These are phyloP conservation scores for Myriosclerotinia duriaeana DNA, from an alignment of 2,329 filamentous ascomycete species.

Conservation along the genomic window DNA sequence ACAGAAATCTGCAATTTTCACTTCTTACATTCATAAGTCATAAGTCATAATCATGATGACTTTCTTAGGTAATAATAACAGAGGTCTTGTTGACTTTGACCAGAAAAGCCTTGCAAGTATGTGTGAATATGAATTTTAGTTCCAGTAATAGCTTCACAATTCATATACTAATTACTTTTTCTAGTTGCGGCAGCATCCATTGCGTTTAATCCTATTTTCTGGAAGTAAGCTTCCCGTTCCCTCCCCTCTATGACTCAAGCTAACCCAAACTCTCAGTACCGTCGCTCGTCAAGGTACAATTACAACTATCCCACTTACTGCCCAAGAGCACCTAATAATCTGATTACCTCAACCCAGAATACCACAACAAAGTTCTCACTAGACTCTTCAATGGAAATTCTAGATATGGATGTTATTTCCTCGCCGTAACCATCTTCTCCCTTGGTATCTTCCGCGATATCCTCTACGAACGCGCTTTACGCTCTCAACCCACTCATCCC, in stretches of 20 bases:
- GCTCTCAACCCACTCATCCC: conserved; percentile 72
- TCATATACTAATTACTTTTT: conserved; percentile 20
- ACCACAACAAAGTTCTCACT: conserved; percentile 85
- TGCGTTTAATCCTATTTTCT: conserved; percentile 96
- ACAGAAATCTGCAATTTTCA: not conserved
- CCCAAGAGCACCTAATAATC: conserved; percentile 26
- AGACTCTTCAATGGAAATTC: conserved; percentile 79
- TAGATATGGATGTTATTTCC: conserved; percentile 80
- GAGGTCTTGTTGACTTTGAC: conserved; percentile 56
- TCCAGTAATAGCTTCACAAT: conserved; percentile 30
- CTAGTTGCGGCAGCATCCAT: conserved; percentile 79
- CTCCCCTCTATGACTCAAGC: not conserved
- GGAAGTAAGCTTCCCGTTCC: conserved; percentile 72
- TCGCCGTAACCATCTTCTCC: conserved; percentile 86
- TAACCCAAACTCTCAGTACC: conserved; percentile 56
- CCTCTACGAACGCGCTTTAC: conserved; percentile 82
- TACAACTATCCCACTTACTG: conserved; percentile 24
- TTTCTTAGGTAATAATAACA: conserved; percentile 33
- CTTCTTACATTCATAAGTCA: not conserved
- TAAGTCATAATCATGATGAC: conserved; percentile 34
- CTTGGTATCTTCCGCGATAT: conserved; percentile 86
- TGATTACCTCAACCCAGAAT: conserved; percentile 60
- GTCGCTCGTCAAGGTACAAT: conserved; percentile 74
- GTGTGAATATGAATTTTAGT: conserved; percentile 42
- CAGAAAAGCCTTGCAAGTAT: conserved; percentile 66